Evolutionary conservation across 306 rosid genomes (phyloP).

Genomic region (Trichosanthes cucumerina): DNA sequence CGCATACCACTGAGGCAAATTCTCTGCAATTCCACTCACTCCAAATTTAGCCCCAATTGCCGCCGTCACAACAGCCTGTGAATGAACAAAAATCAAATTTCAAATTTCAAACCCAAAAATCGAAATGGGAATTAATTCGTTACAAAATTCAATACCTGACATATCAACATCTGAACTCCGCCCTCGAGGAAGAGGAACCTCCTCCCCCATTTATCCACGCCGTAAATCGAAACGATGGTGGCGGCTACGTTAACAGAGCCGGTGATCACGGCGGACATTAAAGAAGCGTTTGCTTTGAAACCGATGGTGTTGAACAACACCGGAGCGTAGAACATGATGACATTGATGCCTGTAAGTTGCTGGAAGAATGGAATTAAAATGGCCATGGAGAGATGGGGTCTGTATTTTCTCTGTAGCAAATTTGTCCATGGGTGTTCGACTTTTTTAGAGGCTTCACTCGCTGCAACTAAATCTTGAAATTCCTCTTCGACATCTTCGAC

Average conservation of each 20-base stretch:
- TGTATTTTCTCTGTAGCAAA: conserved; percentile 48
- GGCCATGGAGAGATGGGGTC: conserved; percentile 74
- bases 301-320: conserved; percentile 72
- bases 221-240: conserved; percentile 62
- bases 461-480: conserved; percentile 54
- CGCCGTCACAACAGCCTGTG: conserved; percentile 44
- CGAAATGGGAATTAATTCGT: background rate
- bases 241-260: conserved; percentile 63
- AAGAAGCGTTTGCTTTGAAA: conserved; percentile 44
- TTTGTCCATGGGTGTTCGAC: conserved; percentile 78
- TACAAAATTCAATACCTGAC: conserved; percentile 41
- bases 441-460: conserved; percentile 44
- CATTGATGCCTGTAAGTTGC: conserved; percentile 82
- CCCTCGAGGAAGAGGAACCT: conserved; percentile 78
- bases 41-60: conserved; percentile 81
- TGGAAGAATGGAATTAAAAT: conserved; percentile 68
- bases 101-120: background rate
- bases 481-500: conserved; percentile 58
- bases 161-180: conserved; percentile 69
- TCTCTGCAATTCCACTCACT: conserved; percentile 45
- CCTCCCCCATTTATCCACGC: conserved; percentile 90
- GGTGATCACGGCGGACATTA: conserved; percentile 94
- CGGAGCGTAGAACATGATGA: conserved; percentile 88
- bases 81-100: background rate
- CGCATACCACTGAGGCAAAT: conserved; percentile 82